Evolutionary conservation across 371 early-diverging fungal genomes (phyloP), one percentile per base, ranked within the genome.

Genomic region (Vairimorpha ceranae): DNA sequence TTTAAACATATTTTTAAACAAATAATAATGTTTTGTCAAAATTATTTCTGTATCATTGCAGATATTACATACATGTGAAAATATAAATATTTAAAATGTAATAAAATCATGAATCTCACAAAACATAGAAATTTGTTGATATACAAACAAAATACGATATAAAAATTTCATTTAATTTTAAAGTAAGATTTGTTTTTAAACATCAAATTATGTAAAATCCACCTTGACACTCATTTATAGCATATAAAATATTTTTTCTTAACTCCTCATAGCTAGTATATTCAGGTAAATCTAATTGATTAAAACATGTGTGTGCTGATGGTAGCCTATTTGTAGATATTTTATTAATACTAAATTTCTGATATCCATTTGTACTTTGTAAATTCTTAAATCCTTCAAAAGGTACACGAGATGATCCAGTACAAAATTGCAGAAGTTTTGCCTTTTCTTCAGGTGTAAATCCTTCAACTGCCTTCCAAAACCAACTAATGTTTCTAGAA

Each of bases 271-370:
- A 97, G 17, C 87, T 86, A 35, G 90, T 90, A 78, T 95, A 97
- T 75, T 88, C 87, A 19, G 97, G 97, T 38, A 97, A 78, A 82
- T 95, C 97, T 56, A 97, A 83, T 86, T 95, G 96, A 81, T 97
- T 97, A 66, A 76, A 61, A 54, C 65, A 77, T 1, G 97, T 97
- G 81, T 95, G 97, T 3, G 97, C 94, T 15, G 90, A 90, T 0
- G 96, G 96, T 23, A 97, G 86, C 30, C 96, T 87, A 33, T 87
- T 85, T 15, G 67, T 66, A 1, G 89, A 87, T 12, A 83, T 80
- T 84, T 92, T 93, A 86, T 94, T 94, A 77, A 97, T 94, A 83
- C 93, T 93, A 89, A 97, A 97, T 84, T 92, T 92, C 82, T 94
- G 94, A 7, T 92, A 86, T 36, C 95, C 95, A 65, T 87, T 87